These are phyloP conservation scores for Larix sibirica DNA, from an alignment of 83 land plant genomes.

Conservation along the genomic window DNA sequence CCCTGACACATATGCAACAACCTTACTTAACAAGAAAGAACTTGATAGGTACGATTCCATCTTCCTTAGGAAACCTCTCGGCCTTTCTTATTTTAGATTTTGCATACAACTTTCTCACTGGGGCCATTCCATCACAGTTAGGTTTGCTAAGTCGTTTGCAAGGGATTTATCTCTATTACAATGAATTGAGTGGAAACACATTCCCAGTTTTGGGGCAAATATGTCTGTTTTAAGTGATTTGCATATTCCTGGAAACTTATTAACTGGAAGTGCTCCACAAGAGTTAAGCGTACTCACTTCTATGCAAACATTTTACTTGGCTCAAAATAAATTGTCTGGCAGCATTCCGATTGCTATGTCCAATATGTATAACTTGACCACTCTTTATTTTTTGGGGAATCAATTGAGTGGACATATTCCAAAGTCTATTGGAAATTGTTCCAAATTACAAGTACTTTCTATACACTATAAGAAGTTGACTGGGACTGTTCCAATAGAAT, in stretches of 20 bases:
- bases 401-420: conserved; percentile 60
- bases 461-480: conserved; percentile 52
- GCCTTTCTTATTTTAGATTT: conserved; percentile 52
- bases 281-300: too few species aligned
- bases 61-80: conserved; percentile 41
- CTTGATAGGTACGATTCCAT: conserved; percentile 60
- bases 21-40: conserved; percentile 56
- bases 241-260: too few species aligned
- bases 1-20: conserved; percentile 38
- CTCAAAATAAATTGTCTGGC: conserved; percentile 22
- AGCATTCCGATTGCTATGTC: conserved; percentile 44
- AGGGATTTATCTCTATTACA: conserved; percentile 50
- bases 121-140: conserved; percentile 40
- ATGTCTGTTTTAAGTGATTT: too few species aligned
- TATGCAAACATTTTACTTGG: too few species aligned
- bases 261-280: too few species aligned
- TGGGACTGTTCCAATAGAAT: conserved; percentile 54
- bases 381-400: conserved; percentile 59
- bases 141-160: conserved; percentile 36
- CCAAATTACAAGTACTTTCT: conserved; percentile 60
- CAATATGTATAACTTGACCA: conserved; percentile 38
- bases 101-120: conserved; percentile 48
- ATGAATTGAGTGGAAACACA: conserved; percentile 22
- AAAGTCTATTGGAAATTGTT: conserved; percentile 41
- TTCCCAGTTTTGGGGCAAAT: too few species aligned